Evolutionary conservation across 2,329 filamentous ascomycete species (phyloP).

Genomic region (Alternaria brassicae): DNA sequence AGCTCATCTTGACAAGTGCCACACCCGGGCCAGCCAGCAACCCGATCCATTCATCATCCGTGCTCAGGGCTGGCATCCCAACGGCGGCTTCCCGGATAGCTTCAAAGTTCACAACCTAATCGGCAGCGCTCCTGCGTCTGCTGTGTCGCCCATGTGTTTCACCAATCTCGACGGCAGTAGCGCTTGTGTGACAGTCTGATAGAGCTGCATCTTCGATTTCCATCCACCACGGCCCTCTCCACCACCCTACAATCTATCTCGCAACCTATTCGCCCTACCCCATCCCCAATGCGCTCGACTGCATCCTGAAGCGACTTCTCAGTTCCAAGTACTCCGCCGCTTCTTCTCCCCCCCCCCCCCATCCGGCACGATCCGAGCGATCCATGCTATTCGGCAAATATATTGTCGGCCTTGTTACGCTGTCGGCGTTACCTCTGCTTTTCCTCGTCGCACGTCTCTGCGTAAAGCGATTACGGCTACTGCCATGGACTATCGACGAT

Average conservation of each 20-base stretch:
- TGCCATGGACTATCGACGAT: slow-evolving; percentile 31
- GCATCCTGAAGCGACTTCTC: slow-evolving; percentile 11
- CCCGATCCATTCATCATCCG: neutral
- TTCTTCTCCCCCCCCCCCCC: neutral
- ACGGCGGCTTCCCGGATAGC: slow-evolving; percentile 11
- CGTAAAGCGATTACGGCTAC: slow-evolving; percentile 27
- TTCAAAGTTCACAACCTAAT: slow-evolving; percentile 6
- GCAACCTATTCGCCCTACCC: slow-evolving; percentile 4
- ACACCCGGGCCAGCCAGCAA: slow-evolving; percentile 1
- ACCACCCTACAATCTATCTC: slow-evolving; percentile 6
- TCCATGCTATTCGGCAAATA: slow-evolving; percentile 21
- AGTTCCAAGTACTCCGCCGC: slow-evolving; percentile 3
- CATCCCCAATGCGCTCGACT: slow-evolving; percentile 14
- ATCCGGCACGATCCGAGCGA: neutral
- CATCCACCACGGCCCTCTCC: neutral
- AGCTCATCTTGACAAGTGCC: neutral
- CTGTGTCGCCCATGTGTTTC: slow-evolving; percentile 22
- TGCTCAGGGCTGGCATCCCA: neutral
- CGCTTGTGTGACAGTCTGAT: neutral
- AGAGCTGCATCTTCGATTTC: slow-evolving; percentile 1
- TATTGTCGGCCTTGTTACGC: slow-evolving; percentile 21
- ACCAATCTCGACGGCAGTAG: slow-evolving; percentile 12
- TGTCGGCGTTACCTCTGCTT: slow-evolving; percentile 26
- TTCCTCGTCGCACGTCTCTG: slow-evolving; percentile 29
- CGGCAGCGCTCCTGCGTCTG: neutral